Base-by-base conservation (phyloP, 1,284 basidiomycete species). In the Sporisorium scitamineum region DNA sequence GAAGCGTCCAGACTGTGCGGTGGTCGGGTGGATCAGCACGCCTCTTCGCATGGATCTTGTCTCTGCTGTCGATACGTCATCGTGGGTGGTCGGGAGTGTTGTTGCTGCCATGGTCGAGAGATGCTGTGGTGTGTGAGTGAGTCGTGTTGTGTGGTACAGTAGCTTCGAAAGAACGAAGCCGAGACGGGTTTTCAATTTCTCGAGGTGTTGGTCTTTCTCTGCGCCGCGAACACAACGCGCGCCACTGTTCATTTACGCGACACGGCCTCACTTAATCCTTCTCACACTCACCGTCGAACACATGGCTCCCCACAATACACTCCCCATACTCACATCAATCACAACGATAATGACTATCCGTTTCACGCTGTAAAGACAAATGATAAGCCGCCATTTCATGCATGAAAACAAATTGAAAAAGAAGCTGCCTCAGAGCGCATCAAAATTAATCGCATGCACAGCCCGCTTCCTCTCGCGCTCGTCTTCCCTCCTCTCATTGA, bases 361-460 rank as follows among this genome's bases (percentile, higher is more conserved):
- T 50, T 31, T 7, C 39, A 42, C 10, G 37, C 37, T n/a, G n/a
- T n/a, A n/a, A n/a, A n/a, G n/a, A n/a, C n/a, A n/a, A n/a, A n/a
- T n/a, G n/a, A n/a, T n/a, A n/a, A n/a, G n/a, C n/a, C n/a, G n/a
- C n/a, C 48, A 50, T 50, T 31, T 7, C 39, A 42, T 20, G 37
- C 37, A 39, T 18, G 7, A 18, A 39, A 5, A 39, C 34, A 34
- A 34, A 34, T 9, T 34, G 14, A 44, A 47, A 34, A 20, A 3
- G 20, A 24, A 9, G n/a, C 27, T 14, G 3, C 26, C 18, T 57
- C n/a, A 97, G 83, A 97, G 87, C 13, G 96, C 95, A 85, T 96
- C 94, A 86, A 97, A 97, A 82, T 98, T 98, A 86, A 98, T 97
- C 80, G 94, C 92, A 86, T 97, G 94, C 53, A 95, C 92, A 29